Percentiles rank a stretch among this genome's conserved stretches.
phyloP scores from a whole-genome alignment of 2,329 filamentous ascomycete species.

The Calonectria leucothoes region DNA sequence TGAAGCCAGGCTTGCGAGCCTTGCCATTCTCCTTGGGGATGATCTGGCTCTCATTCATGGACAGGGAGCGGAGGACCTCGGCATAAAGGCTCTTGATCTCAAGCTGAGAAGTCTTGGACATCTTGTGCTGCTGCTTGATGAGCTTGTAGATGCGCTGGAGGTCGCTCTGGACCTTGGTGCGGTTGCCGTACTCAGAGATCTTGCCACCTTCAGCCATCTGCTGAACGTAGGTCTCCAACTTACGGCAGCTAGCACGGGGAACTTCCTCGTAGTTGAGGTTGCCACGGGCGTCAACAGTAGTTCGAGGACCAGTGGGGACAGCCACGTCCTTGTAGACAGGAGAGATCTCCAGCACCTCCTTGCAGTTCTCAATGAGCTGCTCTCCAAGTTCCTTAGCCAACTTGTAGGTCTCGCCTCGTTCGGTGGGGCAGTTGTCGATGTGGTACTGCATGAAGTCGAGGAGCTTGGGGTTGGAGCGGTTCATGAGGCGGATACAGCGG shows the following conservation, averaged over 20 bases:
- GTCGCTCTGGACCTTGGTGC: constrained; percentile 97
- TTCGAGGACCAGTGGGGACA: constrained; percentile 90
- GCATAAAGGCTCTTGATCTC: constrained; percentile 97
- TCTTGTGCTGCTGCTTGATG: constrained; percentile 97
- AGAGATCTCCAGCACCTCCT: constrained; percentile 84
- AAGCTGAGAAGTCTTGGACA: constrained; percentile 94
- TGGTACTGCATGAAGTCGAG: constrained; percentile 99
- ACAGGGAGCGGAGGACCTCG: constrained; percentile 91
- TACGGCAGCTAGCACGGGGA: constrained; percentile 88
- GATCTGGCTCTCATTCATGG: constrained; percentile 99
- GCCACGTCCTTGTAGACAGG: constrained; percentile 97
- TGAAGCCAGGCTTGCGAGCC: constrained; percentile 63
- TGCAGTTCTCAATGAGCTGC: constrained; percentile 97
- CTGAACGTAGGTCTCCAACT: constrained; percentile 97
- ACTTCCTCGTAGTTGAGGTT: constrained; percentile 94
- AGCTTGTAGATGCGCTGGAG: constrained; percentile 96
- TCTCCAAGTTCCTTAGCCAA: constrained; percentile 95
- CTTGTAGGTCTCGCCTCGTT: constrained; percentile 96
- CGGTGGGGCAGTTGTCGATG: constrained; percentile 97
- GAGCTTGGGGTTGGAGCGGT: constrained; percentile 94
- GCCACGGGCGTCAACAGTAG: constrained; percentile 90
- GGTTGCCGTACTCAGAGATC: constrained; percentile 98
- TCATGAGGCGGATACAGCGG: constrained; percentile 99
- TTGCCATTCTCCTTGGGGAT: constrained; percentile 88
- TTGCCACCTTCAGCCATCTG: constrained; percentile 99